Evolutionary conservation across 305 asterid species (phyloP).

Genomic region (Ilex paraguariensis): DNA sequence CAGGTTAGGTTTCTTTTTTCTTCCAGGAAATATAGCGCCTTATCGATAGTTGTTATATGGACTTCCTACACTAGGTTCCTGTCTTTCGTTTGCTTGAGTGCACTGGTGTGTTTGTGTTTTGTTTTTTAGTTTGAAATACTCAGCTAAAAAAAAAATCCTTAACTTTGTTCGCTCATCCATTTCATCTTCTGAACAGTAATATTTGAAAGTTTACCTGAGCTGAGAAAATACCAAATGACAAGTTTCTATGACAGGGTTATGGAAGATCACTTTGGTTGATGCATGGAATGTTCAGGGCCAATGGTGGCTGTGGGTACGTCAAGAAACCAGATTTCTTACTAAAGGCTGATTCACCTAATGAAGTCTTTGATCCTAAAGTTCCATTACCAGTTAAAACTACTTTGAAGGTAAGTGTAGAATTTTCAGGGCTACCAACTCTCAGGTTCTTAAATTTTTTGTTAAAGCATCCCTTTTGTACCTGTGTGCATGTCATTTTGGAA

Average conservation of each 20-base stretch:
- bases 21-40: neutral
- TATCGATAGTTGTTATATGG: neutral
- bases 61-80: neutral
- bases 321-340: conserved; percentile 66
- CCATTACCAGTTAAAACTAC: conserved; percentile 44
- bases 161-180: neutral
- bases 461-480: neutral
- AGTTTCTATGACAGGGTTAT: conserved; percentile 50
- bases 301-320: conserved; percentile 76
- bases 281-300: conserved; percentile 88
- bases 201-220: neutral
- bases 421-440: conserved; percentile 1
- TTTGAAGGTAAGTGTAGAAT: conserved; percentile 41
- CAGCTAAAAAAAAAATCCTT: neutral
- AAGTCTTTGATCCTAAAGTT: conserved; percentile 47
- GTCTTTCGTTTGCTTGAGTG: neutral
- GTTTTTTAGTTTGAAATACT: too few relatives aligned
- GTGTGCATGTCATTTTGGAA: neutral
- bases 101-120: too few relatives aligned
- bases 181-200: too few relatives aligned
- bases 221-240: neutral
- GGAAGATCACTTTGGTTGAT: conserved; percentile 79
- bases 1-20: conserved; percentile 44
- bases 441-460: neutral
- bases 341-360: conserved; percentile 27